Evolutionary conservation across 108 stramenopile species (phyloP).

Genomic region (Chaetoceros muelleri): DNA sequence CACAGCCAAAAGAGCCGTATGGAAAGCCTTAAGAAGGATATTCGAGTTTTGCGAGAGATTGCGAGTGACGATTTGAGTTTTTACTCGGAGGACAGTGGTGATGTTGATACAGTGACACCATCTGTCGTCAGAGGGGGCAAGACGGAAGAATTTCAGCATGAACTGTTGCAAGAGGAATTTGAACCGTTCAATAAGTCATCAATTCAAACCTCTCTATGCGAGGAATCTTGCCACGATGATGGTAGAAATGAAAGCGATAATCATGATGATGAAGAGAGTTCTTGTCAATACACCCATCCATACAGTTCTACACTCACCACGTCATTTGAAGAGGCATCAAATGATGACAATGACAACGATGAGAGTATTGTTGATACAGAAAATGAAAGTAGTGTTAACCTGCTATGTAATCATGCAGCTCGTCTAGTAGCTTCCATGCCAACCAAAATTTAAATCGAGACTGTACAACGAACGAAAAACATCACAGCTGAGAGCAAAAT

Average conservation of each 20-base stretch:
- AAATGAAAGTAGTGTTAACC: not conserved
- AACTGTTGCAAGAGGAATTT: too few species aligned
- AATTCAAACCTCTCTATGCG: too few species aligned
- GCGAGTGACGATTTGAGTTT: not conserved
- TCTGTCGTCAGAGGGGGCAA: too few species aligned
- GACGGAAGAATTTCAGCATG: too few species aligned
- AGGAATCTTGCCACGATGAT: too few species aligned
- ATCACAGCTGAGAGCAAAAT: too few species aligned
- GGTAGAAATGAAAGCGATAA: too few species aligned
- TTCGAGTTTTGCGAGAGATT: not conserved
- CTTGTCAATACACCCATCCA: too few species aligned
- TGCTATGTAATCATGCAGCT: not conserved
- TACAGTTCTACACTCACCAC: not conserved
- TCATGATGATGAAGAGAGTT: too few species aligned
- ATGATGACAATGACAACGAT: not conserved
- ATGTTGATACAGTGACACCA: too few species aligned
- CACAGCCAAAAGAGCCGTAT: conserved; percentile 36
- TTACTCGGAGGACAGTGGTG: not conserved
- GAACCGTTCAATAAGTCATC: too few species aligned
- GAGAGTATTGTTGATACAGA: not conserved
- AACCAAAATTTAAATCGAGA: not conserved
- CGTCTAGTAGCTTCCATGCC: not conserved
- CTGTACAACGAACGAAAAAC: too few species aligned
- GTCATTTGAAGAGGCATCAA: not conserved
- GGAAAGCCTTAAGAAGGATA: not conserved